These are phyloP conservation scores for Puya raimondii DNA, from an alignment of 176 grass and related monocot genomes.

Conservation along the genomic window DNA sequence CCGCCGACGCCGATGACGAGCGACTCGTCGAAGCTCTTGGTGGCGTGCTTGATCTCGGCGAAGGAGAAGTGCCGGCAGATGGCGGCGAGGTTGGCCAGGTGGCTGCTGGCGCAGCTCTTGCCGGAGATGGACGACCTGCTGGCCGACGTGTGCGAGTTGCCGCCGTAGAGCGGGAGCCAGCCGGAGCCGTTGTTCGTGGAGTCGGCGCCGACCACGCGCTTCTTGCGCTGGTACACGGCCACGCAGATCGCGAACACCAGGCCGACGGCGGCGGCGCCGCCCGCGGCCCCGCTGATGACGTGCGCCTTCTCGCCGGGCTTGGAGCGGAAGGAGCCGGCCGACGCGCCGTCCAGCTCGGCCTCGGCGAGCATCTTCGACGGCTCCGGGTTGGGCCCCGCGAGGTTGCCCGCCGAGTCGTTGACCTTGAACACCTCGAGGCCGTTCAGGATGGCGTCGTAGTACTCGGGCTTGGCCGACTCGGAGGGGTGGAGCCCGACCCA, in stretches of 20 bases:
- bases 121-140: constrained; percentile 56
- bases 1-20: constrained; percentile 79
- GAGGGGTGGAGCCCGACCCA: constrained; percentile 71
- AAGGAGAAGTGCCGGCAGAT: constrained; percentile 82
- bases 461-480: constrained; percentile 45
- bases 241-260: constrained; percentile 34
- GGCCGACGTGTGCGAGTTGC: constrained; percentile 41
- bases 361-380: constrained; percentile 46
- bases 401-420: constrained; percentile 32
- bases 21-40: constrained; percentile 57
- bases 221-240: constrained; percentile 42
- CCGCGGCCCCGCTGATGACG: constrained; percentile 45
- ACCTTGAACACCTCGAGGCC: constrained; percentile 88
- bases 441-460: constrained; percentile 63
- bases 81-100: constrained; percentile 43
- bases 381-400: constrained; percentile 45
- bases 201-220: constrained; percentile 16
- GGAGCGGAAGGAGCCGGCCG: constrained; percentile 17
- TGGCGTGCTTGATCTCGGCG: constrained; percentile 63
- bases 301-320: constrained; percentile 12
- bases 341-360: constrained; percentile 30
- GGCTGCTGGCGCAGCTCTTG: constrained; percentile 36
- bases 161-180: constrained; percentile 62
- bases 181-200: constrained; percentile 38
- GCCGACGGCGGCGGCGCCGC: constrained; percentile 45